These are phyloP conservation scores for Schizosaccharomyces lindneri DNA, from an alignment of 805 yeast genomes.

Conservation along the genomic window DNA sequence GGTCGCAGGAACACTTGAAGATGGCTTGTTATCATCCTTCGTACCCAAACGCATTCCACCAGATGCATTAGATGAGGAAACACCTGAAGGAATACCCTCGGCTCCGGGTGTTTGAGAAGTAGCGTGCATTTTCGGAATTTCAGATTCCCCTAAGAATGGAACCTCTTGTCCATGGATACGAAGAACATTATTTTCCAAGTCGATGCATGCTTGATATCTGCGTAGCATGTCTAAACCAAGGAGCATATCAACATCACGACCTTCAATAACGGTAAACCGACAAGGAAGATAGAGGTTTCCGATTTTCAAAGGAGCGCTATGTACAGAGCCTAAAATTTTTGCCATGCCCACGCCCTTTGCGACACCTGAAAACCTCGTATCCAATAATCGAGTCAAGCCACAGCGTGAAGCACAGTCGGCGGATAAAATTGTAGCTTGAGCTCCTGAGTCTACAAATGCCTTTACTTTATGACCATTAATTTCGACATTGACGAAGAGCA, in stretches of 20 bases:
- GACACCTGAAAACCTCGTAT: constrained; percentile 51
- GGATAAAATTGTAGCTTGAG: constrained; percentile 65
- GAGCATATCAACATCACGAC: constrained; percentile 30
- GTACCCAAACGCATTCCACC: background rate
- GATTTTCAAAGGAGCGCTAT: constrained; percentile 63
- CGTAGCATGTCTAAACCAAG: constrained; percentile 78
- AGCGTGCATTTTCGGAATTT: constrained; percentile 25
- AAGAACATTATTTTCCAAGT: constrained; percentile 39
- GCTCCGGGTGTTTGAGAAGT: constrained; percentile 5
- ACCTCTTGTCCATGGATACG: constrained; percentile 52
- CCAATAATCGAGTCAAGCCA: constrained; percentile 26
- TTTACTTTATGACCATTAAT: constrained; percentile 61
- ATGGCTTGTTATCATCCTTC: background rate
- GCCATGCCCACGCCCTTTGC: constrained; percentile 81
- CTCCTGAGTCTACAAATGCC: constrained; percentile 94
- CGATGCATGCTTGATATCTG: constrained; percentile 65
- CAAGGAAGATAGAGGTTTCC: constrained; percentile 42
- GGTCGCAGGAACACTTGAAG: constrained; percentile 4
- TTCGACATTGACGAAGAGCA: constrained; percentile 58
- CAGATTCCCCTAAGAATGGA: constrained; percentile 46
- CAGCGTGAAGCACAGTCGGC: constrained; percentile 32
- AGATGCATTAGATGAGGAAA: background rate
- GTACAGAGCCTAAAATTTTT: constrained; percentile 58
- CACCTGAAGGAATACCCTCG: background rate
- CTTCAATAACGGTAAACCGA: constrained; percentile 29